Base-by-base conservation (phyloP, 257 asterid genomes). In the Ophiorrhiza pumila region DNA sequence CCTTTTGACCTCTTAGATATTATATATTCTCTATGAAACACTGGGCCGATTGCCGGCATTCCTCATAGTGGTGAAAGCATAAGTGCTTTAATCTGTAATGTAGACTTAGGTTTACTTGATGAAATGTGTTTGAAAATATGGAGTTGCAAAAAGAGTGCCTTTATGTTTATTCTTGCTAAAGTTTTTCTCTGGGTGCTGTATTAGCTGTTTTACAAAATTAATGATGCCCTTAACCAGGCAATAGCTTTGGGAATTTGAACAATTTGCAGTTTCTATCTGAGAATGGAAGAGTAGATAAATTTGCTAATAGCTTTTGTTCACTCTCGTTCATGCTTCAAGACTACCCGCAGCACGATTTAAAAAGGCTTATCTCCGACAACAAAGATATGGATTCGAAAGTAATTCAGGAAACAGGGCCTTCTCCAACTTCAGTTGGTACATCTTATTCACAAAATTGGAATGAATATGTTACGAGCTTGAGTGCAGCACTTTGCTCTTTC, bases 251-350 rank as follows among this genome's bases (percentile, higher is more conserved):
- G 62, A 95, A 95, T 87, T 83, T 88, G 85, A 88, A 83, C 87
- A 94, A 94, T 83, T 90, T 95, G 84, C 98, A 92, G 86, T 95
- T 95, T 82, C 85, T 95, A 41, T 95, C 90, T 53, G 99, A 94
- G 88, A 95, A 95, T 81, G 99, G 99, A 82, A 88, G 99, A 76
- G 89, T 92, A 60, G 98, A 91, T 49, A 95, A 95, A 68, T 90
- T 95, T 80, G 96, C 99, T 42, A 95, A 95, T 85, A 91, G 97
- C 86, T 95, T 95, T 79, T 92, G 97, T 82, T 91, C 99, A n/a
- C 89, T 90, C 15, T 91, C 97, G 43, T 91, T 91, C 84, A 85
- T 86, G 89, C 84, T 95, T 82, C 99, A 92, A 81, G 97, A 90
- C 73, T 83, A 83, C 80, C 82, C 80, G 72, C 75, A 63, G 71